Base-by-base conservation (phyloP, 768 basidiomycete species). In the Boletus vinaceobasis region DNA sequence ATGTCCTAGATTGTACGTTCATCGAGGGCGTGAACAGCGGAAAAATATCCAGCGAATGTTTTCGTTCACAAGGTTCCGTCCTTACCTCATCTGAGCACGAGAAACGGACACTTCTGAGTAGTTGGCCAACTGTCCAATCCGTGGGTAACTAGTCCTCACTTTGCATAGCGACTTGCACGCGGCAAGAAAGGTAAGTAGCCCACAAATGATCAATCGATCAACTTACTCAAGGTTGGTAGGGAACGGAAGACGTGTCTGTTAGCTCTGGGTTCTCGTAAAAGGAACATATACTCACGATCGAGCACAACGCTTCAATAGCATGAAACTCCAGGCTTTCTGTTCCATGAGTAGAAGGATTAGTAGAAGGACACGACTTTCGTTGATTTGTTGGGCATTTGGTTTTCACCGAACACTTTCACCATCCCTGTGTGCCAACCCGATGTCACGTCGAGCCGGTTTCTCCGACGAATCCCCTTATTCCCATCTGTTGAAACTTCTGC, bases 401-500 rank as follows among this genome's bases (percentile, higher is more conserved):
- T 38, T 50, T 62, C 64, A 21, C 72, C 75, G 42, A 71, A 70
- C 3, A 69, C 58, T 56, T 74, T 76, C n/a, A 75, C 62, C 14
- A 67, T 59, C 14, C 77, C 72, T 1, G 80, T 74, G 53, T 77
- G 73, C 13, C 70, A 73, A 13, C 76, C 81, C 3, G 75, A 68
- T 58, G 71, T 77, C 21, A 81, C 65, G 48, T 77, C 76, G 1
- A 75, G 66, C 55, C 60, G 59, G 43, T 75, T 21, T 66, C 73
- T 80, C 50, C 60, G 58, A 55, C 73, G 78, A 27, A 75, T 75
- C 38, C 76, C 76, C 43, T 63, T 68, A n/a, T 61, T 78, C 82
- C 63, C 84, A 26, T 84, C 81, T 27, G 71, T 76, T 29, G 88
- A 83, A 0, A 90, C 74, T 55, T 86, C 83, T 10, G 68, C 72